phyloP scores from a whole-genome alignment of 2,329 filamentous ascomycete genomes.

The Penicillium olsonii region DNA sequence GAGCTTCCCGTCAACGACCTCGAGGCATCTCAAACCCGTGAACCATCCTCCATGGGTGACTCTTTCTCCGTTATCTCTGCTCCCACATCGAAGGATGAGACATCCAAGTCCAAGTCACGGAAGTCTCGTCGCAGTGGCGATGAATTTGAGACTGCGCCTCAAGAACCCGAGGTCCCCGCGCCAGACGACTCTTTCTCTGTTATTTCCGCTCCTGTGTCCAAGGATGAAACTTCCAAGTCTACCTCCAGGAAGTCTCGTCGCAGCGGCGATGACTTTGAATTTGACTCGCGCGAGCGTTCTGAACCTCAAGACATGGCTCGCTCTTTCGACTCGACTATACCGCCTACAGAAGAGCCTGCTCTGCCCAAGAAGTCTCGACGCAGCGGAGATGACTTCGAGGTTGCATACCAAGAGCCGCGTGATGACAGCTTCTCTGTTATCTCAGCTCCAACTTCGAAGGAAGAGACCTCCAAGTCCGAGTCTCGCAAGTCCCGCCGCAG shows the following conservation, averaged over 20 bases:
- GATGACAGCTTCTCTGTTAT: conserved; percentile 4
- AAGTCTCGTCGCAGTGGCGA: not conserved
- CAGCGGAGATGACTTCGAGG: not conserved
- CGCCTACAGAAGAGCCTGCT: not conserved
- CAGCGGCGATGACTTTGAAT: conserved; percentile 4
- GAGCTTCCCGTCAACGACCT: not conserved
- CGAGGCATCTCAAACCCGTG: not conserved
- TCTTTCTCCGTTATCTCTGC: not conserved
- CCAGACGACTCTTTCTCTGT: not conserved
- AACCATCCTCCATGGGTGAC: not conserved
- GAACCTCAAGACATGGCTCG: not conserved
- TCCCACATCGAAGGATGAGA: not conserved
- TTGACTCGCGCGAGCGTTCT: not conserved
- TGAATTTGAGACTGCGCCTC: not conserved
- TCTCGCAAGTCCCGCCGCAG: conserved; percentile 1
- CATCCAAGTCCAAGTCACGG: not conserved
- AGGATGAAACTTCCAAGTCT: not conserved
- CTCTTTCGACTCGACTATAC: conserved; percentile 1
- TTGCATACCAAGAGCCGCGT: not conserved
- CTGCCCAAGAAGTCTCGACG: not conserved
- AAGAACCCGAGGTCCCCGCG: not conserved
- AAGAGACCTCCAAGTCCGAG: not conserved
- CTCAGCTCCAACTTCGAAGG: conserved; percentile 4
- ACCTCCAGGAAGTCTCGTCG: not conserved
- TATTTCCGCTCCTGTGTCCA: not conserved